Evolutionary conservation across 1,284 basidiomycete genomes (phyloP).

Genomic region (Apiotrichum gracile): DNA sequence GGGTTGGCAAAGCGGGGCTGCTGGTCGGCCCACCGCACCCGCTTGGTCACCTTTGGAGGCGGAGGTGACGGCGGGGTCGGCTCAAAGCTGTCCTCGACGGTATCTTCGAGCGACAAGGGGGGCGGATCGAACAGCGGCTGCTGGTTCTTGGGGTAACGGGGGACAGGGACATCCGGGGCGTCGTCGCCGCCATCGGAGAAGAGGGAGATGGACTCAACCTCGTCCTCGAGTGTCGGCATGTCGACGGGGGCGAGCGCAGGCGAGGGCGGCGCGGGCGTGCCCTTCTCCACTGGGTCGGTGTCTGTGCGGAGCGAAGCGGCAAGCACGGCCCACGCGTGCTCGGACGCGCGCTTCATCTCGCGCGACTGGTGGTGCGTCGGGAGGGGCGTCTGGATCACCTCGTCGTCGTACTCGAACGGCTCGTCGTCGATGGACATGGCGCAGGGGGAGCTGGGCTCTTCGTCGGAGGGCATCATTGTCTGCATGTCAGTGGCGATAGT

Average conservation of each 20-base stretch:
- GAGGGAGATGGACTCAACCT: slow-evolving; percentile 1
- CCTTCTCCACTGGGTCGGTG: neutral
- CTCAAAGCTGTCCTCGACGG: neutral
- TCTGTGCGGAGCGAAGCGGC: neutral
- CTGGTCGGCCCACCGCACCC: slow-evolving; percentile 11
- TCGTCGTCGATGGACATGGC: too few species aligned
- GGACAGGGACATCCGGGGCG: neutral
- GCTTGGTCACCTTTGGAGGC: slow-evolving; percentile 9
- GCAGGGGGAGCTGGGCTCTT: too few species aligned
- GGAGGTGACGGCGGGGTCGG: slow-evolving; percentile 1
- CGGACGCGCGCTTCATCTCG: slow-evolving; percentile 3
- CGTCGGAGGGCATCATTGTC: too few species aligned
- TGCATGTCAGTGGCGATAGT: too few species aligned
- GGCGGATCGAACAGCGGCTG: neutral
- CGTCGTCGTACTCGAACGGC: neutral
- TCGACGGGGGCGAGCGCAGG: slow-evolving; percentile 1
- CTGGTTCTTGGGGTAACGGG: neutral
- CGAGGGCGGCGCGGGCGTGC: neutral
- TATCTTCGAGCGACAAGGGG: neutral
- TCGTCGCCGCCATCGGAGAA: slow-evolving; percentile 1
- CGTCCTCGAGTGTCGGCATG: neutral
- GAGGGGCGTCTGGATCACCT: neutral
- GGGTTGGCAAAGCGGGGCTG: slow-evolving; percentile 14
- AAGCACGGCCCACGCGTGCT: slow-evolving; percentile 5
- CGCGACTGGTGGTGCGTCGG: neutral